Evolutionary conservation across 2,329 filamentous ascomycete genomes (phyloP).

Genomic region (Grosmannia serpens): DNA sequence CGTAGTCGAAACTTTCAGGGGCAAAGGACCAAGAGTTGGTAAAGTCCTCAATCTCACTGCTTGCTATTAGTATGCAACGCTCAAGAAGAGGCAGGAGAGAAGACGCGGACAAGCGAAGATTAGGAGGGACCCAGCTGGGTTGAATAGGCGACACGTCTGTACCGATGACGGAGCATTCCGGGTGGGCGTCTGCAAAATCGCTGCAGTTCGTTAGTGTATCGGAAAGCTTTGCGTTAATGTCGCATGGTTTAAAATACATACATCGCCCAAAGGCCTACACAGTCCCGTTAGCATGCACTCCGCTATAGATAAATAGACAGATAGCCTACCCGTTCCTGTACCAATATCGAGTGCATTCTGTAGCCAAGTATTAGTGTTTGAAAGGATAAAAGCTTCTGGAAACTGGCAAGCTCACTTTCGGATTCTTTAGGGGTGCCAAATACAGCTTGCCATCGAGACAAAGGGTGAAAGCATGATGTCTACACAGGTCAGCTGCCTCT

Average conservation of each 20-base stretch:
- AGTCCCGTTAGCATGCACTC: background rate
- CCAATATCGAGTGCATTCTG: background rate
- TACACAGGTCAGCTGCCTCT: background rate
- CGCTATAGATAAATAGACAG: background rate
- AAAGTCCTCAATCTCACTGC: constrained; percentile 44
- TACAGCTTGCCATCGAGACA: background rate
- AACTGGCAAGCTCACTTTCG: background rate
- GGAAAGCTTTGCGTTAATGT: too few relatives aligned
- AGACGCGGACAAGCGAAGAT: constrained; percentile 16
- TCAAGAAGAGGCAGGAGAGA: background rate
- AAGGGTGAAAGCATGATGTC: background rate
- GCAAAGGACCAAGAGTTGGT: constrained; percentile 35
- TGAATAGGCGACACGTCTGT: background rate
- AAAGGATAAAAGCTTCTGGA: background rate
- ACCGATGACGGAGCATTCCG: background rate
- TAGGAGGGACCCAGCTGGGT: constrained; percentile 17
- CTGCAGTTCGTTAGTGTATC: background rate
- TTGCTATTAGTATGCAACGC: background rate
- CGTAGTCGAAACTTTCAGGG: constrained; percentile 40
- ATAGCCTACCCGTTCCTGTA: background rate
- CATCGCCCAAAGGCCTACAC: background rate
- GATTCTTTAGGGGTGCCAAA: background rate
- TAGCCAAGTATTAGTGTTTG: background rate
- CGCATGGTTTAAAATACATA: background rate
- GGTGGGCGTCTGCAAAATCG: background rate